Evolutionary conservation across 116 monocot species (phyloP), one percentile per base, ranked within the genome.

Genomic region (Posidonia oceanica): DNA sequence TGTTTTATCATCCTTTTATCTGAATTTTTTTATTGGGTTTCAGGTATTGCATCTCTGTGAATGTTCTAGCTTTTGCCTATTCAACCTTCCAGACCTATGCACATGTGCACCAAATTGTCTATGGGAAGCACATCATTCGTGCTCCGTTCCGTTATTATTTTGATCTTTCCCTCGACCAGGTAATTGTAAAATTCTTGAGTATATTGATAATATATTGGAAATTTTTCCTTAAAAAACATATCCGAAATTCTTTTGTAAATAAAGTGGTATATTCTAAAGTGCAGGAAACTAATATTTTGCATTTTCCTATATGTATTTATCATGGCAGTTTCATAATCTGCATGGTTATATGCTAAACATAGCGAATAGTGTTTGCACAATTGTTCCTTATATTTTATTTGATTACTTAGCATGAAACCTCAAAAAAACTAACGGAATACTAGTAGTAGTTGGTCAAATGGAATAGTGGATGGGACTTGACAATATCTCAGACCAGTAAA

Each of bases 141-240:
- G 73, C 39, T 71, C 86, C 72, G 16, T 18, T 74, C 7, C 58
- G 77, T 20, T 80, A 64, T 80, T 86, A 75, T 53, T 86, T 94
- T 62, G 80, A 90, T 61, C 75, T 94, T 66, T 36, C 66, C 21
- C 76, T 86, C 77, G 94, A 94, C 80, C 94, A 94, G 94, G 94
- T 61, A 70, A 83, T 75, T 67, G 12, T 48, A 2, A 67, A 12
- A 64, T 23, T 52, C 12, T 22, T 36, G 22, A 22, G n/a, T 53
- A 11, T 48, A 42, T 68, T 68, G 23, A 39, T 64, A 11, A 14
- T 17, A 36, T 15, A 14, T 36, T 39, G 64, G 37, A 36, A 10
- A 40, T 22, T 61, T 13, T 29, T 61, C 36, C 29, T 29, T 29
- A 36, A 36, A 14, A 61, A 36, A 29, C 1, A 61, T 61, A 29